Evolutionary conservation across 257 asterid genomes (phyloP).

Genomic region (Solanum sejunctum): DNA sequence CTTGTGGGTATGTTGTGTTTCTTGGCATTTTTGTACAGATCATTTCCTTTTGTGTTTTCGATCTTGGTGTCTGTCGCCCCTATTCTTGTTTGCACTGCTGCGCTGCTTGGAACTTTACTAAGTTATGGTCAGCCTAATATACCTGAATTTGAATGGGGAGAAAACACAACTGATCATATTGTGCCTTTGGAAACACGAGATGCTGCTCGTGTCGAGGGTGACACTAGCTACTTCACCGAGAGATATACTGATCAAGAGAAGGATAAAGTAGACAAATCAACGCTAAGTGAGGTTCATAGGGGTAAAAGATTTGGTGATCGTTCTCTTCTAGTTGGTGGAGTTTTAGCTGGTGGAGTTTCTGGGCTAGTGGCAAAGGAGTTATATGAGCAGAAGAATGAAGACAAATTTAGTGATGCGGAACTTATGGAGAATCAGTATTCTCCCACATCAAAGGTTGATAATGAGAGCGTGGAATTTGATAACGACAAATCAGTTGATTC

Average conservation of each 20-base stretch:
- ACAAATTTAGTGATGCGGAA: constrained; percentile 4
- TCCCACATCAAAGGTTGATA: not conserved
- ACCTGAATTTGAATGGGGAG: constrained; percentile 57
- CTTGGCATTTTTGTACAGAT: constrained; percentile 51
- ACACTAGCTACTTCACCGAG: constrained; percentile 14
- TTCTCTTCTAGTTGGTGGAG: constrained; percentile 25
- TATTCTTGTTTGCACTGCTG: constrained; percentile 73
- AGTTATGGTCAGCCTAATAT: constrained; percentile 69
- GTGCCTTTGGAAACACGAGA: constrained; percentile 25
- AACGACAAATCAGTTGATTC: not conserved
- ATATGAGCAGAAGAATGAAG: not conserved
- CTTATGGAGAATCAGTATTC: constrained; percentile 13
- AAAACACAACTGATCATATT: constrained; percentile 19
- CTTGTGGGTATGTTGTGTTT: constrained; percentile 56
- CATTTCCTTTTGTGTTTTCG: constrained; percentile 62
- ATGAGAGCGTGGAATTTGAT: not conserved
- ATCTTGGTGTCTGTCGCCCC: constrained; percentile 69
- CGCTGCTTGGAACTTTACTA: constrained; percentile 73
- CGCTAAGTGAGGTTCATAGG: constrained; percentile 8
- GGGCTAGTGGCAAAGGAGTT: constrained; percentile 7
- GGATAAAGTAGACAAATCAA: constrained; percentile 12
- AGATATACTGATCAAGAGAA: constrained; percentile 27
- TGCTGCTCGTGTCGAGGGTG: constrained; percentile 22
- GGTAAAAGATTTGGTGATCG: constrained; percentile 19
- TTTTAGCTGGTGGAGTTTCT: constrained; percentile 22